Percentiles rank a stretch among this genome's conserved stretches.
These are phyloP conservation scores for Fusarium algeriense DNA, from an alignment of 2,329 filamentous ascomycete genomes.

Conservation along the genomic window DNA sequence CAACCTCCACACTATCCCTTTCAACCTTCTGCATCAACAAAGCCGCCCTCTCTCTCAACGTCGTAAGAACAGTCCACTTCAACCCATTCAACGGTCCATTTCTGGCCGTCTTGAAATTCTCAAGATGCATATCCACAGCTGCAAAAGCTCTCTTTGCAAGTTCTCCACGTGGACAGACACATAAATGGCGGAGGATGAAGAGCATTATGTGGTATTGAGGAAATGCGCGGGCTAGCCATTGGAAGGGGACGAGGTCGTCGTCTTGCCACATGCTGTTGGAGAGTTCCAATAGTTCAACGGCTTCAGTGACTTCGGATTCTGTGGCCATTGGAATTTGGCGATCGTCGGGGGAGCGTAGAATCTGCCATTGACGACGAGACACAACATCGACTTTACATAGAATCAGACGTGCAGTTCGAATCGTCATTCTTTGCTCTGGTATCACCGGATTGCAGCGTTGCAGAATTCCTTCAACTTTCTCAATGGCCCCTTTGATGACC, in stretches of 20 bases:
- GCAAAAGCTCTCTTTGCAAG: constrained; percentile 52
- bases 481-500: constrained; percentile 48
- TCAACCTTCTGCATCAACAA: constrained; percentile 36
- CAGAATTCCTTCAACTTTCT: constrained; percentile 9
- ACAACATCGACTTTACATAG: constrained; percentile 60
- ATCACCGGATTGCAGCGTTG: constrained; percentile 65
- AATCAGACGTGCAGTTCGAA: constrained; percentile 47
- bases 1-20: neutral
- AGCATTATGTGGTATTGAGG: constrained; percentile 59
- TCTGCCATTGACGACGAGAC: constrained; percentile 58
- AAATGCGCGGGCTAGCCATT: constrained; percentile 56
- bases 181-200: constrained; percentile 59
- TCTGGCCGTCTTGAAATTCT: neutral
- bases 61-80: constrained; percentile 51
- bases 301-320: constrained; percentile 52
- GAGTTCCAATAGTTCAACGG: constrained; percentile 52
- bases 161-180: constrained; percentile 52
- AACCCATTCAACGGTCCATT: constrained; percentile 21
- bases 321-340: constrained; percentile 40
- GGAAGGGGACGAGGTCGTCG: constrained; percentile 54
- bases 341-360: constrained; percentile 38
- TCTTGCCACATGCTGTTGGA: constrained; percentile 49
- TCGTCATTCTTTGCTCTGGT: constrained; percentile 55
- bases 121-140: constrained; percentile 30
- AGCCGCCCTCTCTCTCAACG: constrained; percentile 49